Evolutionary conservation across 2,329 filamentous ascomycete genomes (phyloP).

Genomic region (Aspergillus unguis): DNA sequence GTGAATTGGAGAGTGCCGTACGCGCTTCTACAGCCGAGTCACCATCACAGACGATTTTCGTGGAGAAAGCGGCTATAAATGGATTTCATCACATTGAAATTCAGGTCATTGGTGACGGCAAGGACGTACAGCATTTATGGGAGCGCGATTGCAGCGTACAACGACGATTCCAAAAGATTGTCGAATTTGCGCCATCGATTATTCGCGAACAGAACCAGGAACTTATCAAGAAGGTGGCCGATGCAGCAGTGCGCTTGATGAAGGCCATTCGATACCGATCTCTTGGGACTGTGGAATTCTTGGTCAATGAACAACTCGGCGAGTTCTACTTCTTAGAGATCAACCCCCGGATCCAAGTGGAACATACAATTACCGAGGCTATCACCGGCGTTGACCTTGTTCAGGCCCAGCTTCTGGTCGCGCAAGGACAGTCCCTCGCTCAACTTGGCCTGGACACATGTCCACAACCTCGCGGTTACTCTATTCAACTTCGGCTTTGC

Average conservation of each 20-base stretch:
- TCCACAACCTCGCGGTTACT: slow-evolving; percentile 18
- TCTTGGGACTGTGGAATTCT: slow-evolving; percentile 63
- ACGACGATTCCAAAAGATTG: slow-evolving; percentile 59
- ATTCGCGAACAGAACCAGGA: slow-evolving; percentile 48
- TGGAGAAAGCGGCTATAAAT: slow-evolving; percentile 60
- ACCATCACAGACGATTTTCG: slow-evolving; percentile 56
- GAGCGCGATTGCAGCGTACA: slow-evolving; percentile 62
- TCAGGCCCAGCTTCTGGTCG: slow-evolving; percentile 52
- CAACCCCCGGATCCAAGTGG: slow-evolving; percentile 60
- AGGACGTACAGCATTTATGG: slow-evolving; percentile 54
- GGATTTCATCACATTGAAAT: slow-evolving; percentile 62
- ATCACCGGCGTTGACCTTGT: slow-evolving; percentile 56
- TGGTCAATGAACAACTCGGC: slow-evolving; percentile 49
- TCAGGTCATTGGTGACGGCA: slow-evolving; percentile 58
- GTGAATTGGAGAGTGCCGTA: slow-evolving; percentile 46
- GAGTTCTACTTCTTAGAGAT: slow-evolving; percentile 61
- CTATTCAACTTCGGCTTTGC: slow-evolving; percentile 58
- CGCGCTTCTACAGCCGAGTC: slow-evolving; percentile 57
- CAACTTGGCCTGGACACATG: slow-evolving; percentile 33
- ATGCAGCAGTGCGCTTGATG: slow-evolving; percentile 47
- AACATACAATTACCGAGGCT: slow-evolving; percentile 60
- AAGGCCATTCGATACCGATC: slow-evolving; percentile 53
- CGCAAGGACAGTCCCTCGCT: slow-evolving; percentile 48
- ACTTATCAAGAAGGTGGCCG: slow-evolving; percentile 50
- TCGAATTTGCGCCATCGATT: slow-evolving; percentile 58